Evolutionary conservation across 208 protist species (phyloP), one percentile per base, ranked within the genome.

Genomic region (Trypanosoma congolense): DNA sequence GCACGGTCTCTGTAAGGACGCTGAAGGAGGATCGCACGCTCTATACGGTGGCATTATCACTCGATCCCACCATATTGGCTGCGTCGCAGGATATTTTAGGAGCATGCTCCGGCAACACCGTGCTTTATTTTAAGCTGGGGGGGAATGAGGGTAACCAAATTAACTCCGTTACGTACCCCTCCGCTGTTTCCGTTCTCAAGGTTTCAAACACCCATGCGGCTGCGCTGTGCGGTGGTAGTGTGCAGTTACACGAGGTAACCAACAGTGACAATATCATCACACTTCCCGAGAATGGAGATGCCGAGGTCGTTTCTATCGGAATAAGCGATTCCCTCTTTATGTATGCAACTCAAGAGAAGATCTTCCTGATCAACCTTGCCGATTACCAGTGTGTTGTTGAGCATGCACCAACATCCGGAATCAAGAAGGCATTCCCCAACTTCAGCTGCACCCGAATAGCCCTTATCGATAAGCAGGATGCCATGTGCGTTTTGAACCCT

Each of bases 271-370:
- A 76, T 31, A 70, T 64, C 24, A 44, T 75, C 40, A 64, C 66
- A 36, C 88, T 92, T 51, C 88, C 89, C 0, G 80, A 87, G 19
- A 66, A 31, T 45, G 65, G 77, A 31, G 76, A 73, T 21, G 60
- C 64, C 19, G 63, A 58, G 21, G 76, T 98, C 45, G 85, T 89
- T 50, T 68, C 80, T 28, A 49, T 97, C 2, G 77, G 70, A 10
- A 79, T 98, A 25, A 96, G 90, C 19, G 79, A 93, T 52, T 57
- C 87, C 14, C 96, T 98, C 43, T 76, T 98, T 47, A 79, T 98
- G 8, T 98, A 97, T 73, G 95, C 92, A 2, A 82, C 69, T 2
- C 56, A 50, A 14, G 90, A 77, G 19, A 79, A 80, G 42, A 77
- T 98, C 21, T 65, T 51, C 45, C 80, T 96, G 25, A 67, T 96